These are phyloP conservation scores for Parmales sp. DNA, from an alignment of 108 stramenopile species.

Conservation along the genomic window DNA sequence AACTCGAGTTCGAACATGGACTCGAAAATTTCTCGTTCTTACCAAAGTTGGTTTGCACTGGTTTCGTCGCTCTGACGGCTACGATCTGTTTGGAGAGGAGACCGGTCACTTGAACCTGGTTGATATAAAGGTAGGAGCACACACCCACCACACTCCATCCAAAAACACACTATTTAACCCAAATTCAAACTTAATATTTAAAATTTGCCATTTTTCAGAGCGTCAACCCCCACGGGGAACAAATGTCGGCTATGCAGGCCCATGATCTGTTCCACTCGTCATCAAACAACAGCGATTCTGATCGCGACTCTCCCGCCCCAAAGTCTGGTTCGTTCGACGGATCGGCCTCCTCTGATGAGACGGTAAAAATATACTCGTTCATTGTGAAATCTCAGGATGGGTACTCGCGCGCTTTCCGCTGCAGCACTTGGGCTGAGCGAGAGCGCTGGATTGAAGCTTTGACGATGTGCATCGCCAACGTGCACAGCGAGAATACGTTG, in stretches of 20 bases:
- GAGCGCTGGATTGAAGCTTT: slow-evolving; percentile 6
- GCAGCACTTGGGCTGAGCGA: background rate
- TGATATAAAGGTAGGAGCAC: too few relatives aligned
- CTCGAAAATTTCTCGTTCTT: background rate
- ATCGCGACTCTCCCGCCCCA: too few relatives aligned
- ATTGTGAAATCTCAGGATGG: background rate
- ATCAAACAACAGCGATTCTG: too few relatives aligned
- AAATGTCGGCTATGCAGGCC: too few relatives aligned
- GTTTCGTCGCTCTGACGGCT: slow-evolving; percentile 1
- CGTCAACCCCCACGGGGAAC: too few relatives aligned
- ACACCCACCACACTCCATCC: too few relatives aligned
- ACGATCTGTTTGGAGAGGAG: slow-evolving; percentile 9
- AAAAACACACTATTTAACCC: too few relatives aligned
- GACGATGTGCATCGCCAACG: background rate
- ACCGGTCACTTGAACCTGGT: background rate
- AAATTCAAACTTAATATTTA: too few relatives aligned
- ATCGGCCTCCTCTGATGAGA: background rate
- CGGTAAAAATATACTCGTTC: background rate
- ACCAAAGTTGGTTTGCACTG: slow-evolving; percentile 9
- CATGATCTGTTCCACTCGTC: too few relatives aligned
- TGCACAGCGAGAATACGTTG: background rate
- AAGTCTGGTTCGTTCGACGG: too few relatives aligned
- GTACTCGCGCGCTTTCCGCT: background rate
- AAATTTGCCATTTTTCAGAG: too few relatives aligned
- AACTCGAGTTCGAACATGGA: background rate